Evolutionary conservation across 2,329 filamentous ascomycete species (phyloP).

Genomic region (Stachybotrys echinatus): DNA sequence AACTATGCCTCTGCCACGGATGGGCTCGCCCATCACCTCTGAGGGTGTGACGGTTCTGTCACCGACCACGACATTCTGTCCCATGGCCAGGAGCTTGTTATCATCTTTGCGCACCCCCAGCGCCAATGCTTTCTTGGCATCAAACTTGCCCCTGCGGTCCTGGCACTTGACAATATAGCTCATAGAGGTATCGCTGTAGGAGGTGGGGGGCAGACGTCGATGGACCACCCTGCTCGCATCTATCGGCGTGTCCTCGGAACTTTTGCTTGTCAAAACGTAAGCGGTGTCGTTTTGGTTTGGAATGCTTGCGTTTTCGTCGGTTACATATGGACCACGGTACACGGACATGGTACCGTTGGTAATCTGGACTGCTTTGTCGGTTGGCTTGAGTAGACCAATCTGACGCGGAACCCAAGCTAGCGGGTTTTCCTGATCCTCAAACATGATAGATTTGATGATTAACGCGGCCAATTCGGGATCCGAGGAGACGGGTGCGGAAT

Average conservation of each 20-base stretch:
- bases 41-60: conserved; percentile 73
- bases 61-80: conserved; percentile 56
- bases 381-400: conserved; percentile 19
- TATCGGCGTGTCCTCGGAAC: conserved; percentile 4
- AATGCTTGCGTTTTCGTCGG: conserved; percentile 9
- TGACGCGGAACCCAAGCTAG: conserved; percentile 17
- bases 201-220: conserved; percentile 58
- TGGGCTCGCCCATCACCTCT: conserved; percentile 70
- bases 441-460: conserved; percentile 29
- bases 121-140: conserved; percentile 55
- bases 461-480: conserved; percentile 22
- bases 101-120: conserved; percentile 61
- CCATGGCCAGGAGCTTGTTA: conserved; percentile 54
- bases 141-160: conserved; percentile 75
- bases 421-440: conserved; percentile 21
- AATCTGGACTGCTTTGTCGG: conserved; percentile 50
- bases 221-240: conserved; percentile 13
- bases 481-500: conserved; percentile 8
- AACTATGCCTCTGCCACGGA: conserved; percentile 68
- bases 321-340: conserved; percentile 58
- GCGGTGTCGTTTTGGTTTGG: conserved; percentile 15
- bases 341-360: conserved; percentile 58
- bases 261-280: conserved; percentile 18
- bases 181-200: conserved; percentile 61
- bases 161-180: conserved; percentile 83